Percentiles rank a stretch among this genome's conserved stretches.
Evolutionary conservation across 768 basidiomycete species (phyloP).

Genomic region (Tephrocybe rancida): DNA sequence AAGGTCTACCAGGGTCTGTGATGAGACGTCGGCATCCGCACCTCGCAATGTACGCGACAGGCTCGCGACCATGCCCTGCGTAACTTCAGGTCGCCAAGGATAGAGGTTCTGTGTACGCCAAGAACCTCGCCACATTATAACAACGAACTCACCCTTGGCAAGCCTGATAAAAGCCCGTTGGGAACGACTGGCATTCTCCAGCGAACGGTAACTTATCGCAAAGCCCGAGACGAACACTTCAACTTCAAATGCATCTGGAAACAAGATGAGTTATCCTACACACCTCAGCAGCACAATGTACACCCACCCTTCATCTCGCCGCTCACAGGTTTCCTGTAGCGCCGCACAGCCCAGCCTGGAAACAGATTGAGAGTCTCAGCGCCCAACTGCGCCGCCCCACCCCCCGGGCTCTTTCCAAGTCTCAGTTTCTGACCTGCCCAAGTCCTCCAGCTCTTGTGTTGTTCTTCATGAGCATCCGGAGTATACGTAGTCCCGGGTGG

Average conservation of each 20-base stretch:
- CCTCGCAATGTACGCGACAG: too few species aligned
- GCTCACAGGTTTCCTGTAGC: conserved; percentile 34
- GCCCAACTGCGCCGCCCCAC: conserved; percentile 8
- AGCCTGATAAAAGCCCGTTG: conserved; percentile 76
- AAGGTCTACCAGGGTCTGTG: too few species aligned
- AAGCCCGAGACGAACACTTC: conserved; percentile 80
- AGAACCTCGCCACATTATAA: background rate
- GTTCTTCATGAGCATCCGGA: conserved; percentile 11
- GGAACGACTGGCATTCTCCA: conserved; percentile 67
- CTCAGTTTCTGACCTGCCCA: conserved; percentile 67
- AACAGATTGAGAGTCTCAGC: conserved; percentile 62
- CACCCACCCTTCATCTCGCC: conserved; percentile 28
- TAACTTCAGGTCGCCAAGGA: too few species aligned
- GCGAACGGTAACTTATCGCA: conserved; percentile 59
- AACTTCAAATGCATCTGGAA: conserved; percentile 62
- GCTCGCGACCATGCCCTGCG: too few species aligned
- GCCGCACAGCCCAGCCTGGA: conserved; percentile 79
- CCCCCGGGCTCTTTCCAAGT: conserved; percentile 21
- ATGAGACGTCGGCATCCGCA: too few species aligned
- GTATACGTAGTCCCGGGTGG: conserved; percentile 3
- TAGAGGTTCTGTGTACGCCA: too few species aligned
- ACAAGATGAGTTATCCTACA: background rate
- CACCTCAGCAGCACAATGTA: background rate
- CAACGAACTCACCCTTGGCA: conserved; percentile 62
- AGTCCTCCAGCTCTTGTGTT: conserved; percentile 51